phyloP scores from a whole-genome alignment of 495 filamentous ascomycete species.

The Cairneyella variabilis region DNA sequence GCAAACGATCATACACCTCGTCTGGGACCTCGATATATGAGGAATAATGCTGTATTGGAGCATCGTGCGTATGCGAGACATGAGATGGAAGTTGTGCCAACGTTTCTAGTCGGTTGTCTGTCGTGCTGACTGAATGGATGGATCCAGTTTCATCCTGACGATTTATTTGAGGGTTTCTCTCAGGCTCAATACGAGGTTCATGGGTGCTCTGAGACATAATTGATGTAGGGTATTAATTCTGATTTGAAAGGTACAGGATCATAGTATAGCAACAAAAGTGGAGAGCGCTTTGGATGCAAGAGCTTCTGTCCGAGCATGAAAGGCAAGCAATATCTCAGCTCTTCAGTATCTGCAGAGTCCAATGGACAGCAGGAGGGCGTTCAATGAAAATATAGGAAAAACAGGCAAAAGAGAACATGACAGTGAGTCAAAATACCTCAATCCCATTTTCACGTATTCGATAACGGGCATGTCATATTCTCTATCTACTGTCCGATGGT shows the following conservation, averaged over 20 bases:
- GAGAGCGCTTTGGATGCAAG: conserved; percentile 1
- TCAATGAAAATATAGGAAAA: neutral
- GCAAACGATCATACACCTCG: conserved; percentile 49
- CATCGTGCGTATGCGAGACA: conserved; percentile 24
- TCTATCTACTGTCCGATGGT: conserved; percentile 2
- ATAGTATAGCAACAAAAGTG: conserved; percentile 8
- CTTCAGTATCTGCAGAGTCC: neutral
- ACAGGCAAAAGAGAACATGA: conserved; percentile 7
- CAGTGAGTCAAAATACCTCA: conserved; percentile 13
- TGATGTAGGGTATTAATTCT: conserved; percentile 11
- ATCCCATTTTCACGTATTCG: too few relatives aligned
- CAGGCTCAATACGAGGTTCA: conserved; percentile 5
- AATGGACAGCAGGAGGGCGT: neutral
- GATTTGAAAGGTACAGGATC: conserved; percentile 4
- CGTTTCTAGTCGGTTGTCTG: neutral
- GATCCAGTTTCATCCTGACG: conserved; percentile 11
- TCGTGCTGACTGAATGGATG: conserved; percentile 12
- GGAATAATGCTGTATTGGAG: conserved; percentile 33
- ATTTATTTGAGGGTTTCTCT: conserved; percentile 6
- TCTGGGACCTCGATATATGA: conserved; percentile 40
- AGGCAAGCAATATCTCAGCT: conserved; percentile 3
- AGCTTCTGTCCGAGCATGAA: conserved; percentile 16
- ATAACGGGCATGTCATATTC: neutral
- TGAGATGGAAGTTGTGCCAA: conserved; percentile 14
- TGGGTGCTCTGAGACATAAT: conserved; percentile 21